Conservation (phyloP, 495 filamentous ascomycete genomes). For the Melanomma pulvis-pyrius region DNA sequence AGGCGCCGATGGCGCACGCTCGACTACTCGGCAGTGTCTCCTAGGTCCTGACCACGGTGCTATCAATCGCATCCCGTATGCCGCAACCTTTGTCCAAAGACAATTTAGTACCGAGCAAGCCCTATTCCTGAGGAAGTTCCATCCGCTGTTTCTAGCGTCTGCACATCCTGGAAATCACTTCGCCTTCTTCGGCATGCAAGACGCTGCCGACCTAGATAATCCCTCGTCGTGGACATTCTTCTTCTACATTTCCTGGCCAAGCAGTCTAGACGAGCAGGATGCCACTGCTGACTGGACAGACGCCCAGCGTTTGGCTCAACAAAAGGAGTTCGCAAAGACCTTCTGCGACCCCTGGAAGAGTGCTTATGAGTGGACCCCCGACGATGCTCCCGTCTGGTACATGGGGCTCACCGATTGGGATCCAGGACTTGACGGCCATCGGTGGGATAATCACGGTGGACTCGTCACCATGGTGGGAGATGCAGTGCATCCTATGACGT, state of each 20-base stretch:
- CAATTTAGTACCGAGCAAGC: constrained; percentile 36
- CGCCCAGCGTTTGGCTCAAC: constrained; percentile 29
- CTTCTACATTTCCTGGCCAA: constrained; percentile 36
- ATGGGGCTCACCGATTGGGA: constrained; percentile 37
- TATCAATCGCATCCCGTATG: constrained; percentile 33
- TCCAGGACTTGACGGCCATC: constrained; percentile 32
- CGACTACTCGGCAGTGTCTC: constrained; percentile 45
- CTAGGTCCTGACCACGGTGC: constrained; percentile 41
- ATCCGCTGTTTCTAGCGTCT: constrained; percentile 39
- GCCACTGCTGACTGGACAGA: constrained; percentile 33
- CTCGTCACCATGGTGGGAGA: constrained; percentile 55
- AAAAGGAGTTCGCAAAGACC: constrained; percentile 27
- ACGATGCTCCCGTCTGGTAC: constrained; percentile 34
- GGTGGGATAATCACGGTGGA: constrained; percentile 50
- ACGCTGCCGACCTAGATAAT: constrained; percentile 25
- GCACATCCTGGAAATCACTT: constrained; percentile 42
- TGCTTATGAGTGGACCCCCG: constrained; percentile 32
- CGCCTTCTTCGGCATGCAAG: constrained; percentile 40
- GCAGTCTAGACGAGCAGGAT: constrained; percentile 29
- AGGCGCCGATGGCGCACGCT: constrained; percentile 52
- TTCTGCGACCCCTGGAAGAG: constrained; percentile 39
- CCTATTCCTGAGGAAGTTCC: constrained; percentile 33
- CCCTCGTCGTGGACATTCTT: constrained; percentile 40
- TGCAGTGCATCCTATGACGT: constrained; percentile 57
- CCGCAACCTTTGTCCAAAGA: constrained; percentile 35